A percentile compares a stretch with the other conserved stretches of the same genome.
These are phyloP conservation scores for Onygenales sp. DNA, from an alignment of 2,329 filamentous ascomycete species.

Conservation along the genomic window DNA sequence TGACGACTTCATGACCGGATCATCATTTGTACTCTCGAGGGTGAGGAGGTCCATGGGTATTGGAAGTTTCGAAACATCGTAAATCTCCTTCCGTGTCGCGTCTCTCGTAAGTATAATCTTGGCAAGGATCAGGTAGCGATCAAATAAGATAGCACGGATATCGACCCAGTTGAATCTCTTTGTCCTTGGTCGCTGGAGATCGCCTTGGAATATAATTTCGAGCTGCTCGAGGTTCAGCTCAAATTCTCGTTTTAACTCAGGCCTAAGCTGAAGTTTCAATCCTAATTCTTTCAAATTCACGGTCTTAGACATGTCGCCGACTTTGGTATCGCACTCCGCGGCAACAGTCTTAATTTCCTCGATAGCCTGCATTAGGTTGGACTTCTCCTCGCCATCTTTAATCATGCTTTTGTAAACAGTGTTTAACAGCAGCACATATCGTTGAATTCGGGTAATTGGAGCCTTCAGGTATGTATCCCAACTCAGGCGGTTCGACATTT, in stretches of 20 bases:
- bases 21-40: constrained; percentile 84
- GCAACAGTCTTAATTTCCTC: constrained; percentile 87
- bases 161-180: constrained; percentile 91
- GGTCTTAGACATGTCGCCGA: constrained; percentile 86
- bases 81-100: constrained; percentile 60
- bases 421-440: constrained; percentile 73
- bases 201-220: constrained; percentile 82
- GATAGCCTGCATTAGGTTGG: constrained; percentile 72
- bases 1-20: constrained; percentile 71
- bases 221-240: constrained; percentile 85
- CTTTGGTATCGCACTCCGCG: constrained; percentile 80
- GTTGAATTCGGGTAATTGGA: constrained; percentile 83
- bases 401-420: constrained; percentile 78
- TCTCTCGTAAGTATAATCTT: constrained; percentile 65
- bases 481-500: constrained; percentile 69
- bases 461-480: constrained; percentile 94
- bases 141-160: constrained; percentile 85
- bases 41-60: constrained; percentile 96
- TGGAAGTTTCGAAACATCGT: constrained; percentile 87
- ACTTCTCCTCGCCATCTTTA: constrained; percentile 80
- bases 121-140: constrained; percentile 89
- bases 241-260: constrained; percentile 73
- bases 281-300: constrained; percentile 79
- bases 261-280: constrained; percentile 72
- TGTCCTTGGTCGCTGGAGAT: constrained; percentile 78